Conservation (phyloP, 148 eudicot species). For the Linanthus parryae region DNA sequence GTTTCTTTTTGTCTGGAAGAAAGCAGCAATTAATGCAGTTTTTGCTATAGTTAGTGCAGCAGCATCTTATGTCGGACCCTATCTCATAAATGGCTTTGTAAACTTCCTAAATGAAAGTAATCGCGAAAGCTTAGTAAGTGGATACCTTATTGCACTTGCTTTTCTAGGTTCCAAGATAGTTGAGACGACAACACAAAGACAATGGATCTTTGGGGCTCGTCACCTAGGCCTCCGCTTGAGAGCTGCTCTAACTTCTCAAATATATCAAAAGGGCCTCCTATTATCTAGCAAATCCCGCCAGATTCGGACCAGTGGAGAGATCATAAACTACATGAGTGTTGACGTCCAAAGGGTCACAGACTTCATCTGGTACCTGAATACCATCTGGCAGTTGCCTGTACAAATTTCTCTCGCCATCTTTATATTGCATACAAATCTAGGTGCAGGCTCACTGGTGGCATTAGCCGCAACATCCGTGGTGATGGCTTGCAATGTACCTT, state of each 20-base stretch:
- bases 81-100: slow-evolving; percentile 70
- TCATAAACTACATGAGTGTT: slow-evolving; percentile 92
- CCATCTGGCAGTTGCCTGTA: slow-evolving; percentile 74
- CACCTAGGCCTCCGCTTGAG: slow-evolving; percentile 83
- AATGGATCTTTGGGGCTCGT: slow-evolving; percentile 98
- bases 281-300: slow-evolving; percentile 84
- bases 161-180: slow-evolving; percentile 74
- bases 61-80: slow-evolving; percentile 91
- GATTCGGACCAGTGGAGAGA: slow-evolving; percentile 84
- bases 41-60: slow-evolving; percentile 68
- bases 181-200: slow-evolving; percentile 87
- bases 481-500: slow-evolving; percentile 79
- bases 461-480: slow-evolving; percentile 61
- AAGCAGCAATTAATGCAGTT: slow-evolving; percentile 81
- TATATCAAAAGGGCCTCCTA: slow-evolving; percentile 75
- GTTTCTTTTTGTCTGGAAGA: slow-evolving; percentile 47
- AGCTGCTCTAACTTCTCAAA: slow-evolving; percentile 80
- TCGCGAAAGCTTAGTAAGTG: slow-evolving; percentile 42
- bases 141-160: slow-evolving; percentile 75
- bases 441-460: slow-evolving; percentile 66
- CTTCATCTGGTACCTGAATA: slow-evolving; percentile 81
- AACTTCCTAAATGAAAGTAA: slow-evolving; percentile 62
- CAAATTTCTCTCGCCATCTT: slow-evolving; percentile 74
- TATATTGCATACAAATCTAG: slow-evolving; percentile 61
- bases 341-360: slow-evolving; percentile 85